Evolutionary conservation across 768 basidiomycete species (phyloP).

Genomic region (Xerocomus spinulosus): DNA sequence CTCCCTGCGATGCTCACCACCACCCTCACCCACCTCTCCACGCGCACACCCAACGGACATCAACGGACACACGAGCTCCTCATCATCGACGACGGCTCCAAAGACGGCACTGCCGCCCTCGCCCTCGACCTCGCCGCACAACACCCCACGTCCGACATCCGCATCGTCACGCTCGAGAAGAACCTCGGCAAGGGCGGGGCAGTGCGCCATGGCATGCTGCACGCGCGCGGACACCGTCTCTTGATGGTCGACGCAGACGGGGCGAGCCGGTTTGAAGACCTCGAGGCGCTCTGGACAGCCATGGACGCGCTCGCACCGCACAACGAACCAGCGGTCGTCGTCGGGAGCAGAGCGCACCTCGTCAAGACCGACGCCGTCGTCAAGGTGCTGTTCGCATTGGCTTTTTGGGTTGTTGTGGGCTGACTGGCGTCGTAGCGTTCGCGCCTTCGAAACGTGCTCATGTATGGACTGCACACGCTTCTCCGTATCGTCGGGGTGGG

Average conservation of each 20-base stretch:
- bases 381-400: constrained; percentile 49
- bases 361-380: constrained; percentile 92
- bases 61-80: constrained; percentile 70
- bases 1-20: constrained; percentile 80
- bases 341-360: constrained; percentile 90
- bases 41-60: constrained; percentile 13
- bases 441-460: constrained; percentile 81
- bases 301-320: constrained; percentile 59
- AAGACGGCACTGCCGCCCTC: constrained; percentile 63
- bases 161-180: constrained; percentile 68
- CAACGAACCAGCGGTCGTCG: constrained; percentile 57
- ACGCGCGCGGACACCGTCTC: constrained; percentile 68
- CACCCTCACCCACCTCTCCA: constrained; percentile 61
- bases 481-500: constrained; percentile 85
- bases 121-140: constrained; percentile 62
- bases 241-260: constrained; percentile 96
- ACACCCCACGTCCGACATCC: constrained; percentile 57
- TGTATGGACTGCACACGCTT: constrained; percentile 90
- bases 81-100: constrained; percentile 87
- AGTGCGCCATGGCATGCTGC: constrained; percentile 86
- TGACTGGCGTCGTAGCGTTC: constrained; percentile 57
- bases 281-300: constrained; percentile 71
- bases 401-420: not conserved
- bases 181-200: constrained; percentile 94
- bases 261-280: constrained; percentile 81